Evolutionary conservation across 2,329 filamentous ascomycete species (phyloP), one percentile per base, ranked within the genome.

Genomic region (Pseudocercospora ulei): DNA sequence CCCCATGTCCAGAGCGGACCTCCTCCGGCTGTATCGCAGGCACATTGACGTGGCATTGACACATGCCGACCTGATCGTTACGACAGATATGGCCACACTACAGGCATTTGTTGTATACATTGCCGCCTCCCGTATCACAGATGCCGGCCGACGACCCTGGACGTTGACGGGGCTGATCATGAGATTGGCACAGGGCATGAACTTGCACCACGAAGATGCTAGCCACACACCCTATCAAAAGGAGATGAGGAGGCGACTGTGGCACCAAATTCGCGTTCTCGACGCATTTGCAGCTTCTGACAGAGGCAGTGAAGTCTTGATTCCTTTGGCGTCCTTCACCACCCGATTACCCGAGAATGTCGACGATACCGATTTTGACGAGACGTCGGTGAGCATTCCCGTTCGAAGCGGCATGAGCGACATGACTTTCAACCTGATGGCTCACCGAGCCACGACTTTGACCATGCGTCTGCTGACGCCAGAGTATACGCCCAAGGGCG

Each of bases 361-460:
- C n/a, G 51, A 58, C 27, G 57, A 60, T 33, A 40, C 39, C 7
- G 49, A 56, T 11, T 53, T 56, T 25, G 47, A 55, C 39, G 50
- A 52, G 28, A 11, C 22, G 8, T 52, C 50, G 7, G 39, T 43
- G 7, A 24, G 8, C 3, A 48, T 53, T 19, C 38, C 44, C 2
- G 25, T 43, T 4, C 27, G 52, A 18, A 25, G 25, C 3, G 45
- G 47, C 7, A 26, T 50, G 5, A 58, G 51, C 8, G 55, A 58
- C 13, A 54, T 55, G 51, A 45, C 48, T 7, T 58, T 55, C 31
- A 48, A 40, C 13, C 24, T 47, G 11, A 48, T 51, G 43, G 36
- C 31, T 22, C 29, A 42, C 28, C 30, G 14, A 11, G 40, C 44
- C 7, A 38, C 50, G 3, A 39, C 23, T 7, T n/a, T 39, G 8